A percentile compares a stretch with the other conserved stretches of the same genome.
These are phyloP conservation scores for Filobasidium uniguttulatum DNA, from an alignment of 1,284 basidiomycete species.

Conservation along the genomic window DNA sequence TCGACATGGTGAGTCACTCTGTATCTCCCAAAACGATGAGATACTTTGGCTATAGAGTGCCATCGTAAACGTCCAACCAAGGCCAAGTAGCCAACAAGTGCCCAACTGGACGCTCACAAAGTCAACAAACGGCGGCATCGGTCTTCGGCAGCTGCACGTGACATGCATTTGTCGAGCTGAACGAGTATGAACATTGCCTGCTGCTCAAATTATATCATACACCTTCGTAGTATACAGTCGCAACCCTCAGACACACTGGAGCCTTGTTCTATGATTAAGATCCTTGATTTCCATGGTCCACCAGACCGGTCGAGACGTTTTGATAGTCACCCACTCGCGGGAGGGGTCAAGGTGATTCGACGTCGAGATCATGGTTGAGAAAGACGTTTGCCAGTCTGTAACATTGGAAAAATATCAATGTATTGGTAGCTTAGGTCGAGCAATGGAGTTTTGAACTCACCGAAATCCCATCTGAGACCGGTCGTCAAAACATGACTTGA, in stretches of 20 bases:
- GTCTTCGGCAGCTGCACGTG: not conserved
- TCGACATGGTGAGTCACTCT: no score
- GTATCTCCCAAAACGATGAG: no score
- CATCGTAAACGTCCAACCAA: no score
- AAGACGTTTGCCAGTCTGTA: conserved; percentile 50
- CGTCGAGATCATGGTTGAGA: conserved; percentile 72
- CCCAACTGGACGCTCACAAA: no score
- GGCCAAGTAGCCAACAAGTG: no score
- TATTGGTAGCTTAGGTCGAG: not conserved
- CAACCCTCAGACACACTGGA: not conserved
- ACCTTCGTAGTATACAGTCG: not conserved
- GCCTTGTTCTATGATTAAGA: not conserved
- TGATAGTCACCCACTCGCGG: conserved; percentile 43
- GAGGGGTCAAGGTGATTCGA: conserved; percentile 72
- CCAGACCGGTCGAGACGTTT: conserved; percentile 69
- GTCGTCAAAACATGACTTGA: conserved; percentile 61
- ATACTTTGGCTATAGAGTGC: no score
- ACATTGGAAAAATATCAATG: not conserved
- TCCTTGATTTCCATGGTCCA: conserved; percentile 58
- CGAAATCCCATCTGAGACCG: conserved; percentile 81
- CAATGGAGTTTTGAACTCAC: conserved; percentile 39
- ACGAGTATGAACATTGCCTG: conserved; percentile 1
- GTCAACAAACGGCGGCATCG: no score
- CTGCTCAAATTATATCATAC: no score
- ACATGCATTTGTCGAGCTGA: not conserved